phyloP scores from a whole-genome alignment of 2,329 filamentous ascomycete genomes.

The Cytospora chrysosperma region DNA sequence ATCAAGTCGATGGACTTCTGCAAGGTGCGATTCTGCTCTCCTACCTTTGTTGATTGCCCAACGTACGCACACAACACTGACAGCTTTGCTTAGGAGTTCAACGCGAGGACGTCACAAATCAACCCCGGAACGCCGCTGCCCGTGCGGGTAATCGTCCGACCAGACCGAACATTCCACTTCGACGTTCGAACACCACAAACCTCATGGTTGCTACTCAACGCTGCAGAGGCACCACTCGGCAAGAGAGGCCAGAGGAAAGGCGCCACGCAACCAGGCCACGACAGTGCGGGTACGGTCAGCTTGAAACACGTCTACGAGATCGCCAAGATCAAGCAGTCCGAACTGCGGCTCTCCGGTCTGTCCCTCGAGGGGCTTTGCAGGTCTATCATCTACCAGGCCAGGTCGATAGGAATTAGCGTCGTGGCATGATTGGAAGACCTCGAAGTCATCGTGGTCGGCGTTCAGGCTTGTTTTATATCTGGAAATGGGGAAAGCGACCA shows the following conservation, averaged over 20 bases:
- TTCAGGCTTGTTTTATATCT: constrained; percentile 21
- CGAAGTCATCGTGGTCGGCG: constrained; percentile 16
- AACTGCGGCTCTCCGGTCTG: constrained; percentile 70
- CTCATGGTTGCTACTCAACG: constrained; percentile 81
- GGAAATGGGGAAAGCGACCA: constrained; percentile 4
- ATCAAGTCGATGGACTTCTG: constrained; percentile 99
- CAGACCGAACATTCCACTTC: constrained; percentile 91
- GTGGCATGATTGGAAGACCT: constrained; percentile 49
- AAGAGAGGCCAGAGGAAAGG: constrained; percentile 80
- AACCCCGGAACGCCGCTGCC: constrained; percentile 81
- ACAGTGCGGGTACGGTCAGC: constrained; percentile 79
- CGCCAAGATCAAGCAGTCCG: constrained; percentile 88
- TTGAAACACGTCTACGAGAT: constrained; percentile 98
- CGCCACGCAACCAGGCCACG: constrained; percentile 70
- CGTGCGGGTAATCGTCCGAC: constrained; percentile 85
- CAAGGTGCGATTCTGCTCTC: constrained; percentile 63
- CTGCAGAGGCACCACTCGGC: constrained; percentile 68
- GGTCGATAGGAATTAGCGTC: constrained; percentile 71
- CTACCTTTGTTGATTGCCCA: background rate
- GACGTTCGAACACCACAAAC: constrained; percentile 94
- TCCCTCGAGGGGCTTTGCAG: constrained; percentile 70
- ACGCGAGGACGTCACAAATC: constrained; percentile 87
- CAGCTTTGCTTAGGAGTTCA: constrained; percentile 74
- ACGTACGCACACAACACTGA: constrained; percentile 23
- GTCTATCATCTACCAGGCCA: constrained; percentile 72